These are phyloP conservation scores for Colletotrichum sp. DNA, from an alignment of 2,329 filamentous ascomycete species.

Conservation along the genomic window DNA sequence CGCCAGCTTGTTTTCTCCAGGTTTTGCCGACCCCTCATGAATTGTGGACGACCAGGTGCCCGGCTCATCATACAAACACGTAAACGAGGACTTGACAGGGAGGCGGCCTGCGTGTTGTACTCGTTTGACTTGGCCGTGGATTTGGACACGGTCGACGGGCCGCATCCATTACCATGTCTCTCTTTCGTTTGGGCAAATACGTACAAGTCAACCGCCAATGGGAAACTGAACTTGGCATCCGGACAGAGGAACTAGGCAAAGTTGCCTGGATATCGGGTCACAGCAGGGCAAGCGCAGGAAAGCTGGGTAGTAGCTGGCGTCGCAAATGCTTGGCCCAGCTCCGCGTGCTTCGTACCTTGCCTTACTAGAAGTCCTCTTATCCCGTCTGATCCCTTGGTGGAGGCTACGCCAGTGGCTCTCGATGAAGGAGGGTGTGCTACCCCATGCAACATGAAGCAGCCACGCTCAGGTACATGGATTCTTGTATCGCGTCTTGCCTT, in stretches of 20 bases:
- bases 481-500: not conserved
- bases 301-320: not conserved
- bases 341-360: not conserved
- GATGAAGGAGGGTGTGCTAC: not conserved
- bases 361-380: not conserved
- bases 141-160: not conserved
- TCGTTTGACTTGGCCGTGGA: not conserved
- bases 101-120: not conserved
- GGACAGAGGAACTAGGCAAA: not conserved
- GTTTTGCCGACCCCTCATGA: not conserved
- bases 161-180: not conserved
- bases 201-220: not conserved
- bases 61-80: not conserved
- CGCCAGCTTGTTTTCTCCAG: not conserved
- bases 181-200: not conserved
- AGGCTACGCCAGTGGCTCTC: not conserved
- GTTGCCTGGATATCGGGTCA: not conserved
- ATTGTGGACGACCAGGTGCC: not conserved
- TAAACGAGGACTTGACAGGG: not conserved
- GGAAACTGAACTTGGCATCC: not conserved
- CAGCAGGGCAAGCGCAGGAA: not conserved
- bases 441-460: slow-evolving; percentile 7
- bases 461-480: slow-evolving; percentile 7
- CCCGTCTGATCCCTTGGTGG: not conserved
- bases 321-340: not conserved